A percentile compares a stretch with the other conserved stretches of the same genome.
Evolutionary conservation across 2,329 filamentous ascomycete genomes (phyloP).

Genomic region (Colletotrichum sp.): DNA sequence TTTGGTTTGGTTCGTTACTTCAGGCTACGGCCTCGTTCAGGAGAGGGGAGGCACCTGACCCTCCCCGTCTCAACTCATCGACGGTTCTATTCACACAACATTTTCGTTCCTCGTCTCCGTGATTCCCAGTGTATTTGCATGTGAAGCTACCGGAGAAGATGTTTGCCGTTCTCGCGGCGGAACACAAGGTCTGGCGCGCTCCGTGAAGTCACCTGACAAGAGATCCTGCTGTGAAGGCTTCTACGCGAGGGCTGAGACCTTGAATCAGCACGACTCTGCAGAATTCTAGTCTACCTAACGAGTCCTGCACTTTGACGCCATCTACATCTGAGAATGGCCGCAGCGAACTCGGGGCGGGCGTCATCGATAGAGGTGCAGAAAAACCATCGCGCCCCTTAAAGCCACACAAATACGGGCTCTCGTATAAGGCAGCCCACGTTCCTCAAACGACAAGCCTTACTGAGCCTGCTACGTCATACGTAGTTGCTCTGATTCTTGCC

Average conservation of each 20-base stretch:
- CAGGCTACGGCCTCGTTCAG: not conserved
- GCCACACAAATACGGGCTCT: not conserved
- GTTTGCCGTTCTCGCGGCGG: not conserved
- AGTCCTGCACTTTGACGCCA: not conserved
- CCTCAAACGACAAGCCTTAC: not conserved
- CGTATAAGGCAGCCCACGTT: not conserved
- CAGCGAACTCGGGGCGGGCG: not conserved
- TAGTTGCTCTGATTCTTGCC: not conserved
- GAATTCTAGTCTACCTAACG: not conserved
- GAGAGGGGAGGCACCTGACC: not conserved
- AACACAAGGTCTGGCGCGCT: not conserved
- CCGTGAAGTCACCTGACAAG: not conserved
- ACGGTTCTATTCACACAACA: not conserved
- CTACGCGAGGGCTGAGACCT: not conserved
- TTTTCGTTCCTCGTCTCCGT: not conserved
- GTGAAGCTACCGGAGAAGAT: not conserved
- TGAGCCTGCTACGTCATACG: not conserved
- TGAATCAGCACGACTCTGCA: not conserved
- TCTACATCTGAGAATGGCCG: not conserved
- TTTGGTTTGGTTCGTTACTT: not conserved
- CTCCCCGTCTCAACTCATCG: not conserved
- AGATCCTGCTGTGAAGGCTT: not conserved
- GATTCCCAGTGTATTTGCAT: not conserved
- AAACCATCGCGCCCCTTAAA: not conserved
- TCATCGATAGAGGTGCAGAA: not conserved